A percentile compares a stretch with the other conserved stretches of the same genome.
These are phyloP conservation scores for Ceratocystis eucalypticola DNA, from an alignment of 2,329 filamentous ascomycete genomes.

Conservation along the genomic window DNA sequence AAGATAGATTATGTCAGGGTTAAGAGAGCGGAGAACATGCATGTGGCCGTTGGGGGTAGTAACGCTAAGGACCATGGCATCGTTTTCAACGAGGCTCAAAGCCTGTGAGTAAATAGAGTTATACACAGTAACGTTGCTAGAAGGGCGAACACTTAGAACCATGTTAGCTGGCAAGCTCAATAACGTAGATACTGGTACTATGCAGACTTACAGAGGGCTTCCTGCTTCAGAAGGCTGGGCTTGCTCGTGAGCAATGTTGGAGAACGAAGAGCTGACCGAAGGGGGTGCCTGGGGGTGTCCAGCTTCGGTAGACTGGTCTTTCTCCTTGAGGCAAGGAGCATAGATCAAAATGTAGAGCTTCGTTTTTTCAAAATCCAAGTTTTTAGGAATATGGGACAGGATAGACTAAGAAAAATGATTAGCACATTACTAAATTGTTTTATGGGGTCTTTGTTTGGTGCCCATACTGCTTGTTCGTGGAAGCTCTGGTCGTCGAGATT, in stretches of 20 bases:
- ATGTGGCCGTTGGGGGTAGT: conserved; percentile 70
- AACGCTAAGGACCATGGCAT: conserved; percentile 79
- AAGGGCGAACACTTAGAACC: conserved; percentile 32
- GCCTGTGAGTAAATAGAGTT: conserved; percentile 72
- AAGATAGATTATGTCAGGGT: conserved; percentile 75
- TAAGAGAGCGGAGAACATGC: conserved; percentile 74
- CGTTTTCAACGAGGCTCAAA: conserved; percentile 63
- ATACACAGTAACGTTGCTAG: conserved; percentile 49
- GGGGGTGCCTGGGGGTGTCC: conserved; percentile 42
- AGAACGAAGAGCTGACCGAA: conserved; percentile 70
- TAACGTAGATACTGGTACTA: background rate
- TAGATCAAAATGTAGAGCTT: conserved; percentile 86
- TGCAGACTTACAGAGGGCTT: conserved; percentile 38
- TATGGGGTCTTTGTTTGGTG: background rate
- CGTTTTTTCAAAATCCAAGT: conserved; percentile 57
- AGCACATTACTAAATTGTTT: background rate
- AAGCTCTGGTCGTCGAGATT: conserved; percentile 45
- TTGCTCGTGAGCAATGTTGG: conserved; percentile 67
- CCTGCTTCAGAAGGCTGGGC: conserved; percentile 51
- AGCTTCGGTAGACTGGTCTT: conserved; percentile 36
- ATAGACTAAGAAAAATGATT: conserved; percentile 48
- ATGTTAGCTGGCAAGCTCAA: conserved; percentile 2
- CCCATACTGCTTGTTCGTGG: conserved; percentile 69
- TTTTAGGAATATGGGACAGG: conserved; percentile 72
- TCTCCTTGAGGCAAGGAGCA: conserved; percentile 63